Conservation (phyloP, 2,329 filamentous ascomycete genomes). For the Calonectria henricotiae region DNA sequence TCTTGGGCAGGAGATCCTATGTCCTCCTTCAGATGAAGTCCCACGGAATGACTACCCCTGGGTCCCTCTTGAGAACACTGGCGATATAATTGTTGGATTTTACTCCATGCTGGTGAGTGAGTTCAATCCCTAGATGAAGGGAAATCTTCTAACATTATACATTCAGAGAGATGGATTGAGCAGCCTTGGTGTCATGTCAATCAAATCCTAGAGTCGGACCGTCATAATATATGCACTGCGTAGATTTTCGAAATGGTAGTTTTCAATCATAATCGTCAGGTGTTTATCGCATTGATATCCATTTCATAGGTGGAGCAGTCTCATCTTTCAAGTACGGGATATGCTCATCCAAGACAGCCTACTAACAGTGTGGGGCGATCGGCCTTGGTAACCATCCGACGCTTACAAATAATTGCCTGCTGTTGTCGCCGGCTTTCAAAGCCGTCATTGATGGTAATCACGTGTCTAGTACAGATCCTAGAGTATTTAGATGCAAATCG, state of each 20-base stretch:
- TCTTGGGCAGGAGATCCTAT: neutral
- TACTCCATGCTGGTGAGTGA: constrained; percentile 3
- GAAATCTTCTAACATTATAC: neutral
- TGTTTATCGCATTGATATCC: too few relatives aligned
- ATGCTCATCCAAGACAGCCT: neutral
- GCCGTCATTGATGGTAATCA: too few relatives aligned
- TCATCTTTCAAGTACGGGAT: neutral
- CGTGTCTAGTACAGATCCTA: neutral
- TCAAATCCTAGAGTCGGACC: neutral
- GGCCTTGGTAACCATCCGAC: constrained; percentile 18
- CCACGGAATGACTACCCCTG: neutral
- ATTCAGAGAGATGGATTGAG: neutral
- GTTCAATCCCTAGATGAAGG: too few relatives aligned
- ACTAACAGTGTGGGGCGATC: constrained; percentile 9
- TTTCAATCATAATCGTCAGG: too few relatives aligned
- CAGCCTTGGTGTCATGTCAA: constrained; percentile 12
- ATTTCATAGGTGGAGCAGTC: neutral
- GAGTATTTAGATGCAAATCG: neutral
- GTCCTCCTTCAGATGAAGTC: neutral
- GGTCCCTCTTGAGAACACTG: neutral
- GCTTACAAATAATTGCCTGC: constrained; percentile 22
- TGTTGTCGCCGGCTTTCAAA: neutral
- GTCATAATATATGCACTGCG: too few relatives aligned
- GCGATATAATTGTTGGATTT: constrained; percentile 5
- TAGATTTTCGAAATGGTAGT: too few relatives aligned